Evolutionary conservation across 2,329 filamentous ascomycete genomes (phyloP), one percentile per base, ranked within the genome.

Genomic region (Sporothrix protearum): DNA sequence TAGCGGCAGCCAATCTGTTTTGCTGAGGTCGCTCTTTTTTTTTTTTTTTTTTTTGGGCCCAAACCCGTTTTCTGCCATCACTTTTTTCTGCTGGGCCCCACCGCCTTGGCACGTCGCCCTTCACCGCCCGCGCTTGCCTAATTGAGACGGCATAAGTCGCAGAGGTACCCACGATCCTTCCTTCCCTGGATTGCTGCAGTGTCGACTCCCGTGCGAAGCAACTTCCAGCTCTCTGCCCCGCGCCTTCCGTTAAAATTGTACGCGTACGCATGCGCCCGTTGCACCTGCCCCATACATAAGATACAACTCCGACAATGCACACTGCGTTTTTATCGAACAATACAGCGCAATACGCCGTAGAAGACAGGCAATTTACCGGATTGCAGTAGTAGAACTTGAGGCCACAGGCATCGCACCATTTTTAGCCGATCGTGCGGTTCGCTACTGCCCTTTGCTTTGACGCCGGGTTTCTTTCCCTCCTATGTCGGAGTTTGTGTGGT

Each of bases 31-130:
- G 47, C 70, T 51, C 19, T 53, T 71, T 70, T 67, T 61, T 49
- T 69, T 63, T 49, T 36, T 70, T 76, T 73, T 64, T 72, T 72
- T 63, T 68, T 69, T 49, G 47, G 42, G 59, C 33, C 59, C 59
- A 36, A 42, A 10, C 30, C 42, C 59, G 22, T n/a, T 68, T 68
- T 68, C 66, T 68, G 66, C 64, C 66, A 55, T 53, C 28, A 68
- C 64, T 68, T 55, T 68, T 68, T 68, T 68, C 49, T 68, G 66
- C 66, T 42, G 10, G 14, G n/a, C 33, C 57, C 47, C 66, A 68
- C 66, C 66, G 66, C 66, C 28, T 49, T 33, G 12, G 36, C n/a
- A 2, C 12, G 36, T 30, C 25, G 8, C 25, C 36, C 49, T 10
- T 68, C 64, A 68, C 64, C 64, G 64, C 64, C 64, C n/a, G 42